phyloP scores from a whole-genome alignment of 805 yeast species.

The Teunomyces aglyptinius region DNA sequence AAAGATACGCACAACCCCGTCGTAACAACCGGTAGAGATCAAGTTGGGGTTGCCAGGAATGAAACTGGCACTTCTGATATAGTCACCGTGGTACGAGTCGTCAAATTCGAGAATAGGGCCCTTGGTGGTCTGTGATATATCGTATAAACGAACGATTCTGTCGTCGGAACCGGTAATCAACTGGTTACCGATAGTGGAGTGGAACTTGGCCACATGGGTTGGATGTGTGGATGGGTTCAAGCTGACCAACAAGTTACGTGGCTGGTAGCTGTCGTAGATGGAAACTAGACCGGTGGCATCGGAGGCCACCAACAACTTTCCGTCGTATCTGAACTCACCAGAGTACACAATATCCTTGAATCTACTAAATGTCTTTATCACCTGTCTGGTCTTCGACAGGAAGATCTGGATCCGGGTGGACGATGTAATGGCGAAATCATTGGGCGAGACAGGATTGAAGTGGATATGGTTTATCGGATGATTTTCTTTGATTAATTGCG shows the following conservation, averaged over 20 bases:
- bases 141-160: constrained; percentile 81
- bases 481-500: constrained; percentile 90
- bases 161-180: constrained; percentile 91
- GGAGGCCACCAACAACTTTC: constrained; percentile 87
- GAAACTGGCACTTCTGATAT: constrained; percentile 78
- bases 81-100: constrained; percentile 75
- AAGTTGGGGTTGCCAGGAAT: constrained; percentile 74
- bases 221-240: constrained; percentile 84
- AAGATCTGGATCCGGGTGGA: constrained; percentile 90
- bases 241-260: constrained; percentile 75
- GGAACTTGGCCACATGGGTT: constrained; percentile 91
- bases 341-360: constrained; percentile 91
- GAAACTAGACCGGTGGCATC: constrained; percentile 94
- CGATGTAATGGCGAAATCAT: constrained; percentile 91
- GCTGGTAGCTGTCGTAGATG: constrained; percentile 78
- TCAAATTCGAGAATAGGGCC: constrained; percentile 68
- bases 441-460: constrained; percentile 82
- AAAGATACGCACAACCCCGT: constrained; percentile 78
- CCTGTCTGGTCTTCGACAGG: constrained; percentile 92
- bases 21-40: constrained; percentile 92
- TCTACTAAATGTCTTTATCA: constrained; percentile 76
- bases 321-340: constrained; percentile 90
- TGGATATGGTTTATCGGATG: constrained; percentile 85
- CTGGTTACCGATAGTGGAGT: constrained; percentile 70
- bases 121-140: constrained; percentile 66